Base-by-base conservation (phyloP, 2,329 filamentous ascomycete species). In the Aureobasidium leucospermi region DNA sequence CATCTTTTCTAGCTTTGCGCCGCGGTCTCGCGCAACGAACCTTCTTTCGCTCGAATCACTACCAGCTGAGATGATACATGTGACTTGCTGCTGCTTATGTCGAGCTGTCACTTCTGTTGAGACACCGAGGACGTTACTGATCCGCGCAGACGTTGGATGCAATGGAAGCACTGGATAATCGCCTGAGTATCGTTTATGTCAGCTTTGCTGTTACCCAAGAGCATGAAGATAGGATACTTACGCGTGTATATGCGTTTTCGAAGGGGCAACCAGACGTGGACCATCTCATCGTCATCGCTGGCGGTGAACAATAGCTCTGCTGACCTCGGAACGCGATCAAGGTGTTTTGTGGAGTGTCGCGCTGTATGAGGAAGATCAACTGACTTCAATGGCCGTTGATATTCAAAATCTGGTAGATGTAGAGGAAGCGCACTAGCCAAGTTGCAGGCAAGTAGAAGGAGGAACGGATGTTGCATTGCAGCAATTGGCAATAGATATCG, bases 261-360 rank as follows among this genome's bases (percentile, higher is more conserved):
- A n/a, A 70, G 48, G 7, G 69, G 69, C 39, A 71, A 47, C 69
- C 68, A 71, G 11, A 69, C 51, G 60, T 69, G 69, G 42, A 61
- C 46, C 19, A 65, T 61, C n/a, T 65, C 60, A 19, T 60, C 63
- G 34, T 64, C 60, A 3, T 60, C 56, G 11, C 53, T 60, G 16
- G 39, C 63, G 23, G 65, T 70, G 41, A 71, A 66, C 11, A 70
- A 60, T 49, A 71, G 49, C 13, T 69, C 69, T 32, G 67, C 67
- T 1, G 67, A 69, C 36, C 67, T 67, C 29, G 66, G 59, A 31
- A 62, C 60, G n/a, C 65, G 67, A 11, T 69, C 67, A 49, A 67
- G 63, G 23, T 42, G 55, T 39, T 56, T 43, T 36, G 39, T 56
- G 19, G 16, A 38, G 11, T 31, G 36, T 19, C 6, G n/a, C 29